Percentiles rank a stretch among this genome's conserved stretches.
phyloP scores from a whole-genome alignment of 192 early-diverging fungal genomes.

The Mortierella claussenii region DNA sequence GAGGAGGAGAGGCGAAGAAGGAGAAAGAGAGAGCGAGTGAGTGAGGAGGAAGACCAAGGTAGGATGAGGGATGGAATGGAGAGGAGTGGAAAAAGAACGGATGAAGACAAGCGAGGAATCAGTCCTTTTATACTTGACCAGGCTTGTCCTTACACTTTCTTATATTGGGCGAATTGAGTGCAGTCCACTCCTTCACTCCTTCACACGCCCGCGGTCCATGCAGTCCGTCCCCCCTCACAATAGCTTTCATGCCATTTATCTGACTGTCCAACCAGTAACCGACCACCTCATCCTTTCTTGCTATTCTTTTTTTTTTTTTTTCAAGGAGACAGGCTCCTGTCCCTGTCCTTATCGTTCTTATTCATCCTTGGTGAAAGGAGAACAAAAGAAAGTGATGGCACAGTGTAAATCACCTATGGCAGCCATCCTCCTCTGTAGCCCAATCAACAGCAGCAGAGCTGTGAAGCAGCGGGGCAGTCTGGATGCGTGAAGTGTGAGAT shows the following conservation, averaged over 20 bases:
- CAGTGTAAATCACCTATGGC: no score
- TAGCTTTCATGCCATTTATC: no score
- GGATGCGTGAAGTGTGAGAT: no score
- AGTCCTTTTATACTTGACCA: constrained; percentile 9
- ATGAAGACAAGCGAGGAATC: constrained; percentile 8
- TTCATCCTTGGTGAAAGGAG: constrained; percentile 6
- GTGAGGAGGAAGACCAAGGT: neutral
- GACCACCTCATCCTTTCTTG: no score
- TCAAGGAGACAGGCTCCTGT: no score
- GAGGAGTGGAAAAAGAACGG: constrained; percentile 29
- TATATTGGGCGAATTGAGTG: neutral
- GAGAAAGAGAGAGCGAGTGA: neutral
- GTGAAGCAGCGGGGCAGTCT: no score
- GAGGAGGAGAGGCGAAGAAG: neutral
- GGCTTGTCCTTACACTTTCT: no score
- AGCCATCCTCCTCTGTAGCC: no score
- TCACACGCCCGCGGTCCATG: neutral
- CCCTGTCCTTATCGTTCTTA: neutral
- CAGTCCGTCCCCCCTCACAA: no score
- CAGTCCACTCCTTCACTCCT: neutral
- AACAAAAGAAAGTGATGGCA: no score
- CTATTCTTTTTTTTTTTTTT: no score
- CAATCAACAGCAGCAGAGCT: no score
- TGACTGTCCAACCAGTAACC: neutral
- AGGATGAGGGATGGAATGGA: constrained; percentile 13